phyloP scores from a whole-genome alignment of 352 stramenopile genomes.

The Phytophthora chlamydospora region DNA sequence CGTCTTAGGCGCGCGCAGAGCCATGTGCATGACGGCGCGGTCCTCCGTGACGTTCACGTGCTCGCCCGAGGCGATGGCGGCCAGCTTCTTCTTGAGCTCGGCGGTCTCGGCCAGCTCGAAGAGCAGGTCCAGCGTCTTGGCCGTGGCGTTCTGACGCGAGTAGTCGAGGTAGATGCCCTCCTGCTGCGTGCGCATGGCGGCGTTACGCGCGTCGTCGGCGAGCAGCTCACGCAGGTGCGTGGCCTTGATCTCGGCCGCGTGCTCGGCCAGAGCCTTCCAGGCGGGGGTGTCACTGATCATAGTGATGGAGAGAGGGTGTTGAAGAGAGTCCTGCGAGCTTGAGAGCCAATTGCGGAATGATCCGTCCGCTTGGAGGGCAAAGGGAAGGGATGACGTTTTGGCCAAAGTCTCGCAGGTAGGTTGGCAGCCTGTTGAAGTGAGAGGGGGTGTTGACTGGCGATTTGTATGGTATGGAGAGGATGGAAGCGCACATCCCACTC shows the following conservation, averaged over 20 bases:
- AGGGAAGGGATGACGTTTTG: slow-evolving; percentile 16
- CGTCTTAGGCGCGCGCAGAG: slow-evolving; percentile 88
- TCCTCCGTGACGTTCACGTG: slow-evolving; percentile 97
- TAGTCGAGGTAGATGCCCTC: slow-evolving; percentile 95
- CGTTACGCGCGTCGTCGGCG: slow-evolving; percentile 86
- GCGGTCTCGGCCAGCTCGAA: slow-evolving; percentile 92
- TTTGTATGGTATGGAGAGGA: slow-evolving; percentile 14
- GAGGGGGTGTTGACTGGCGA: slow-evolving; percentile 21
- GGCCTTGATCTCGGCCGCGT: slow-evolving; percentile 81
- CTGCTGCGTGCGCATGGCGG: slow-evolving; percentile 91
- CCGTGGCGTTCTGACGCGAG: slow-evolving; percentile 92
- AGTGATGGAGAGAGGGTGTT: slow-evolving; percentile 6
- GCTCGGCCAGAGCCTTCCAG: slow-evolving; percentile 77
- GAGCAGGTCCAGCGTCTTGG: slow-evolving; percentile 90
- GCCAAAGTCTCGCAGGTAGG: slow-evolving; percentile 7
- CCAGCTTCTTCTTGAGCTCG: slow-evolving; percentile 83
- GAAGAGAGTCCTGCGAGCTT: slow-evolving; percentile 30
- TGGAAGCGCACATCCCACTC: neutral
- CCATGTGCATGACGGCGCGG: slow-evolving; percentile 96
- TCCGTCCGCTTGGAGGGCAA: neutral
- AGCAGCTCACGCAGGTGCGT: slow-evolving; percentile 93
- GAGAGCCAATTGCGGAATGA: slow-evolving; percentile 27
- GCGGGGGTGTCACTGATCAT: slow-evolving; percentile 81
- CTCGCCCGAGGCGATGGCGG: slow-evolving; percentile 92
- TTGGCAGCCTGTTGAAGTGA: slow-evolving; percentile 15